Base-by-base conservation (phyloP, 805 yeast species). In the Starmera dryadoides region DNA sequence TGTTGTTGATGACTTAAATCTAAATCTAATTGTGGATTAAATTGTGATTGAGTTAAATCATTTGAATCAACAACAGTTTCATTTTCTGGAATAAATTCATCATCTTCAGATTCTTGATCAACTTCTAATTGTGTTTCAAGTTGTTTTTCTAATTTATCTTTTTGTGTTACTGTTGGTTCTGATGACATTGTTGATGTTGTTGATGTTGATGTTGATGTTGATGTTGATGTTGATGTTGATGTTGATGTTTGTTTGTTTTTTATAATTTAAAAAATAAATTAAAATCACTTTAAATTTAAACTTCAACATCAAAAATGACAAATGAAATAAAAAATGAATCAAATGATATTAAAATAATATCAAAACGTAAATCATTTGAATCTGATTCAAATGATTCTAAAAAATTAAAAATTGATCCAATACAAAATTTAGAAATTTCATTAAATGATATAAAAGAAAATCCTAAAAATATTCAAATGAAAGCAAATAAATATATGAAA, bases 1-100 rank as follows among this genome's bases (percentile, higher is more conserved):
- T 83, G 81, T 35, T 63, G 69, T 14, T 81, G 76, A 23, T 68
- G 65, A 2, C 68, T 45, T 37, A 88, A 61, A 55, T 88, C 86
- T 60, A 93, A 68, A 58, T 93, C 94, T 23, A 89, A 69, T 12
- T 86, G 71, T 61, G 83, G 95, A 50, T 82, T 77, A 35, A 53
- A 58, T 43, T 53, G 58, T 12, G 57, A 57, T 42, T 59, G 62
- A 29, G 68, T 62, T 26, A 64, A 53, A 52, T 68, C 73, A 42
- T 68, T 68, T 45, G 71, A 68, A 45, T 68, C 73, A 32, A 68
- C 60, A 23, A 66, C 66, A 45, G 66, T 68, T 26, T 67, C 73
- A 37, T 59, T 60, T 25, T 68, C 70, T 1, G 68, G 62, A 23
- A 66, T 46, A 41, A 63, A 64, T 28, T 60, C 69, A 37, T 25